Conservation (phyloP, 2,329 filamentous ascomycete genomes). For the Epichloe bromicola region DNA sequence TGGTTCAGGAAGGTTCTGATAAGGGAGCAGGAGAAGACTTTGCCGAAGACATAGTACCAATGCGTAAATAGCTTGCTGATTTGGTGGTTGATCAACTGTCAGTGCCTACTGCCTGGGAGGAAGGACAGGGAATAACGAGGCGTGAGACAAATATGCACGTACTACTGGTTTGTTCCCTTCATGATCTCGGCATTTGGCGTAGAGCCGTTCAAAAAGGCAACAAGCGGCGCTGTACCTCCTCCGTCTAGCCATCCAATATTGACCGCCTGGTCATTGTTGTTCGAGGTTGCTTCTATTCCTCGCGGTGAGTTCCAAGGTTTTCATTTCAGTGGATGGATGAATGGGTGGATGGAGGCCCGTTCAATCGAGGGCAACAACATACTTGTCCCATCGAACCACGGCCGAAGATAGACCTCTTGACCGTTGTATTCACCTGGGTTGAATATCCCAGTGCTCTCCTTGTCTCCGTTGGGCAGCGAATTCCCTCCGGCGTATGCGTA, state of each 20-base stretch:
- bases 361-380: neutral
- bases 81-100: neutral
- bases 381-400: slow-evolving; percentile 20
- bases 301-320: neutral
- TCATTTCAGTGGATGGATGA: neutral
- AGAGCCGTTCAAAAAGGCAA: slow-evolving; percentile 13
- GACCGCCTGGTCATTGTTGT: slow-evolving; percentile 15
- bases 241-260: slow-evolving; percentile 19
- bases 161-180: slow-evolving; percentile 18
- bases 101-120: neutral
- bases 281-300: slow-evolving; percentile 12
- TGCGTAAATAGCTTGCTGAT: slow-evolving; percentile 17
- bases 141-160: slow-evolving; percentile 1
- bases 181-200: slow-evolving; percentile 10
- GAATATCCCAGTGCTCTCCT: slow-evolving; percentile 16
- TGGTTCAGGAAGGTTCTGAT: slow-evolving; percentile 9
- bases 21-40: slow-evolving; percentile 14
- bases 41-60: slow-evolving; percentile 17
- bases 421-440: slow-evolving; percentile 13
- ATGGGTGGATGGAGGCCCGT: neutral
- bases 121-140: neutral
- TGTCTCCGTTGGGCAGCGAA: slow-evolving; percentile 7
- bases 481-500: slow-evolving; percentile 16
- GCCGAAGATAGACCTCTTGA: slow-evolving; percentile 12
- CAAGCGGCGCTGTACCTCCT: slow-evolving; percentile 14